These are phyloP conservation scores for Diplodia scrobiculata DNA, from an alignment of 2,329 filamentous ascomycete species.

Conservation along the genomic window DNA sequence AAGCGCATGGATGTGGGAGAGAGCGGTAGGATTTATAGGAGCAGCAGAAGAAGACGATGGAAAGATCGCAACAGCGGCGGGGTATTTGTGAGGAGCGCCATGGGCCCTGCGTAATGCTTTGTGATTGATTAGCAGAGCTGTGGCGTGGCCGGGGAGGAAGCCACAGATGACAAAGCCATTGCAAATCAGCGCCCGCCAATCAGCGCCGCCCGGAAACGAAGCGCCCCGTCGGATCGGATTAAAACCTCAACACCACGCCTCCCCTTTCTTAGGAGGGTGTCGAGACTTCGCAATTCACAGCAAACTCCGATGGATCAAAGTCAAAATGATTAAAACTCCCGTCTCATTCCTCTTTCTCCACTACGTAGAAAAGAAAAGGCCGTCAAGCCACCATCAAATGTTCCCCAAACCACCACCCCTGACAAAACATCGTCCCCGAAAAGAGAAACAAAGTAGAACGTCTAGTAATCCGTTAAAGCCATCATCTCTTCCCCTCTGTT, in stretches of 20 bases:
- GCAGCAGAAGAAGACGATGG: conserved; percentile 16
- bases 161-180: conserved; percentile 13
- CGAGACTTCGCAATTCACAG: no score
- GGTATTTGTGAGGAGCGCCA: conserved; percentile 4
- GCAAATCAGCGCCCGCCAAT: conserved; percentile 16
- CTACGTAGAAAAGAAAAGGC: neutral
- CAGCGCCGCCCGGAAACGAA: neutral
- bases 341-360: neutral
- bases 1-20: conserved; percentile 42
- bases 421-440: neutral
- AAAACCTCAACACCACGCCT: neutral
- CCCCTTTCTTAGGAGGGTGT: no score
- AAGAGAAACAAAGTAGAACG: neutral
- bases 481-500: neutral
- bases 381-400: neutral
- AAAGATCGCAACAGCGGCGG: conserved; percentile 6
- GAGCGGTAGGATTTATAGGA: conserved; percentile 39
- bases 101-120: conserved; percentile 13
- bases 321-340: neutral
- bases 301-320: no score
- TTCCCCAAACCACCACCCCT: no score
- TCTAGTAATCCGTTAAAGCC: neutral
- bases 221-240: conserved; percentile 18
- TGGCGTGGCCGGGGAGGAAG: neutral
- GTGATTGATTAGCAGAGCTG: conserved; percentile 23